phyloP scores from a whole-genome alignment of 2,329 filamentous ascomycete genomes.

The Arthrobotrys megalospora region DNA sequence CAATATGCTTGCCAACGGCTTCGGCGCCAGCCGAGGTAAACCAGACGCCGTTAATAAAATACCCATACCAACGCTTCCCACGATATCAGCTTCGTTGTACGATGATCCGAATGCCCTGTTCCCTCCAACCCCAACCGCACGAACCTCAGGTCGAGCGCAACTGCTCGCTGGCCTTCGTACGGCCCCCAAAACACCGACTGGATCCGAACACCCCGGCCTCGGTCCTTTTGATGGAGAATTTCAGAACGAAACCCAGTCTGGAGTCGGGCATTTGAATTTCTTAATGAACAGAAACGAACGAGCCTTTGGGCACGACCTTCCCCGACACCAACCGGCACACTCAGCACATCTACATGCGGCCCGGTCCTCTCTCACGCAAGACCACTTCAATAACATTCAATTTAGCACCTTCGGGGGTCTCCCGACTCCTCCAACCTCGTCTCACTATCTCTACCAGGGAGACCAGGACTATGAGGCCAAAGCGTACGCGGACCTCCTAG shows the following conservation, averaged over 20 bases:
- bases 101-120: slow-evolving; percentile 41
- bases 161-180: slow-evolving; percentile 93
- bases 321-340: slow-evolving; percentile 67
- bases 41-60: slow-evolving; percentile 36
- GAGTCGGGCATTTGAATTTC: slow-evolving; percentile 6
- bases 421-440: slow-evolving; percentile 63
- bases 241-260: neutral
- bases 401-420: slow-evolving; percentile 64
- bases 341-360: slow-evolving; percentile 61
- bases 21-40: slow-evolving; percentile 38
- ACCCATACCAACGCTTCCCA: slow-evolving; percentile 42
- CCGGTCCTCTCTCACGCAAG: slow-evolving; percentile 14
- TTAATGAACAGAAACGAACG: slow-evolving; percentile 73
- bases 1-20: slow-evolving; percentile 41
- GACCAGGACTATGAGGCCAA: slow-evolving; percentile 80
- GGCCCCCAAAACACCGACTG: slow-evolving; percentile 84
- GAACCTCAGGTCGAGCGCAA: slow-evolving; percentile 77
- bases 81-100: slow-evolving; percentile 54
- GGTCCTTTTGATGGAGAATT: slow-evolving; percentile 66
- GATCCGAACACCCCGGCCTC: slow-evolving; percentile 67
- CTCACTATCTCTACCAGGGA: slow-evolving; percentile 62
- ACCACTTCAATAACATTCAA: slow-evolving; percentile 32
- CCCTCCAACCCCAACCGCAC: slow-evolving; percentile 5
- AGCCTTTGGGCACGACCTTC: slow-evolving; percentile 73
- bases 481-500: slow-evolving; percentile 88